These are phyloP conservation scores for Candida mattraensis DNA, from an alignment of 805 yeast species.

Conservation along the genomic window DNA sequence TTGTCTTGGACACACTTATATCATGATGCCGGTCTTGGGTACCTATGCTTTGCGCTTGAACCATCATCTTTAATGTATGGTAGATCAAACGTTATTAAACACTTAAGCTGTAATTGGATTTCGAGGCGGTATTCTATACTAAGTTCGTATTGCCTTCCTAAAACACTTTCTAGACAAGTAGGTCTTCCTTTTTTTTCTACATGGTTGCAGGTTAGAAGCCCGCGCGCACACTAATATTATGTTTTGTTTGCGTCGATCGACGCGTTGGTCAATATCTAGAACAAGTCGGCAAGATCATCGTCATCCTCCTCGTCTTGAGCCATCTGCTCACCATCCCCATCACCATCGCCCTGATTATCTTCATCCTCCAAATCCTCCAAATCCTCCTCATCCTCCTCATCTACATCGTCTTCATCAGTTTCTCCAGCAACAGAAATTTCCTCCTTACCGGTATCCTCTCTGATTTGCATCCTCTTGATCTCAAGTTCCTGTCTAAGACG, in stretches of 20 bases:
- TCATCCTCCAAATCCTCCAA: constrained; percentile 32
- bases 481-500: constrained; percentile 82
- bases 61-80: constrained; percentile 17
- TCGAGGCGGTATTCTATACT: no score
- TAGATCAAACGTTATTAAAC: no score
- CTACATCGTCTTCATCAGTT: constrained; percentile 50
- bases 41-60: constrained; percentile 6
- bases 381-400: constrained; percentile 62
- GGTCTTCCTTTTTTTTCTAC: no score
- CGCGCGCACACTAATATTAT: no score
- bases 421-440: constrained; percentile 32
- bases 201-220: no score
- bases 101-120: no score
- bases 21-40: constrained; percentile 3
- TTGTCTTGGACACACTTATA: no score
- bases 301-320: constrained; percentile 33
- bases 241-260: constrained; percentile 6
- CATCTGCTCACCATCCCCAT: constrained; percentile 21
- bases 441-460: constrained; percentile 28
- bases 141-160: no score
- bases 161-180: no score
- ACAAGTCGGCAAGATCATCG: constrained; percentile 32
- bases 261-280: constrained; percentile 16
- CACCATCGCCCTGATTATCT: constrained; percentile 18
- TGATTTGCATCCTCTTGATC: constrained; percentile 67